Conservation (phyloP, 1,284 basidiomycete species). For the Cystobasidiaceae sp. region DNA sequence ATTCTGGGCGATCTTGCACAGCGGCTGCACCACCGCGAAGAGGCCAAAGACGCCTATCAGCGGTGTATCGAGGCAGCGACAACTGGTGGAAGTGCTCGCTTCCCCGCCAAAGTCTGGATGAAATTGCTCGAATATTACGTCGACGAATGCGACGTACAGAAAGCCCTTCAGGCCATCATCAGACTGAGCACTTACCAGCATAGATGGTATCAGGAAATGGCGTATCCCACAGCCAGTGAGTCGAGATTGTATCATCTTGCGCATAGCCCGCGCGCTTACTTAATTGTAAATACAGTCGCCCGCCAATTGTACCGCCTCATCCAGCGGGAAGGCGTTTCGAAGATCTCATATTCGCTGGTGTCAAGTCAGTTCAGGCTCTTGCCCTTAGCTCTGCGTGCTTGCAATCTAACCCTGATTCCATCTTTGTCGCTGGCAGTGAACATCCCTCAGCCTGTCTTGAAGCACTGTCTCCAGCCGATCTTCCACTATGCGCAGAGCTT, state of each 20-base stretch:
- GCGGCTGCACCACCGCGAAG: constrained; percentile 91
- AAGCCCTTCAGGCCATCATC: constrained; percentile 84
- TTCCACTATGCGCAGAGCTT: constrained; percentile 45
- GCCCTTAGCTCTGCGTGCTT: not conserved
- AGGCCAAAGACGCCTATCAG: constrained; percentile 79
- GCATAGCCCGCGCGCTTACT: not conserved
- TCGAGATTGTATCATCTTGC: not conserved
- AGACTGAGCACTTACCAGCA: constrained; percentile 86
- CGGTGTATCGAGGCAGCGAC: constrained; percentile 70
- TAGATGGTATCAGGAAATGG: constrained; percentile 51
- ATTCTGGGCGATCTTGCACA: constrained; percentile 91
- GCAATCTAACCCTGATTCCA: not conserved
- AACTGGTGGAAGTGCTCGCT: constrained; percentile 51
- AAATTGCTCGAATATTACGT: constrained; percentile 92
- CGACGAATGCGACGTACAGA: constrained; percentile 84
- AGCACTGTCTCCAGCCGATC: constrained; percentile 41
- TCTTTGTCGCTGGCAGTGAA: constrained; percentile 35
- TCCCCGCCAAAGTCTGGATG: constrained; percentile 84
- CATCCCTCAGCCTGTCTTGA: constrained; percentile 42
- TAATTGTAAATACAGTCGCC: constrained; percentile 54
- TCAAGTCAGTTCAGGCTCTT: constrained; percentile 53
- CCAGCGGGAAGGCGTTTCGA: constrained; percentile 85
- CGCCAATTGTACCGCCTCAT: constrained; percentile 88
- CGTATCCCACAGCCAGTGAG: constrained; percentile 68
- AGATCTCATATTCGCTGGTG: constrained; percentile 86